Evolutionary conservation across 768 basidiomycete genomes (phyloP).

Genomic region (Hirschioporus abietinus): DNA sequence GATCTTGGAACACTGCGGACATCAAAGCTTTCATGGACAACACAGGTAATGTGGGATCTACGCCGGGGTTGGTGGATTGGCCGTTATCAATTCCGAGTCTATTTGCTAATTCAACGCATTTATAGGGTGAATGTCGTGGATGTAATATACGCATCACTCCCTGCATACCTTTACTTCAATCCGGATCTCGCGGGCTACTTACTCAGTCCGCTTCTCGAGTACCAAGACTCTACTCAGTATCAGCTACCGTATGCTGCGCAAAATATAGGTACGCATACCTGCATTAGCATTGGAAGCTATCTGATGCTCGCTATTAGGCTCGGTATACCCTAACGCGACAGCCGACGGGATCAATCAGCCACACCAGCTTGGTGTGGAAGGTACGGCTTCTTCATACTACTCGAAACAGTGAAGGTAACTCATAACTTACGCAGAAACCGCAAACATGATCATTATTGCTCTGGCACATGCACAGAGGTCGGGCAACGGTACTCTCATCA

Average conservation of each 20-base stretch:
- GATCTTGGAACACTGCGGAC: conserved; percentile 10
- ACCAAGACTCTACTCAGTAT: conserved; percentile 15
- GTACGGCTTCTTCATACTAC: neutral
- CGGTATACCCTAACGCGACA: neutral
- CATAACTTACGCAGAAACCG: conserved; percentile 11
- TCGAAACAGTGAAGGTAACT: conserved; percentile 5
- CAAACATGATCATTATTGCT: conserved; percentile 1
- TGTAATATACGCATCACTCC: conserved; percentile 15
- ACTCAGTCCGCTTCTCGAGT: conserved; percentile 19
- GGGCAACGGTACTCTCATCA: conserved; percentile 1
- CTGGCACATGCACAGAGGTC: neutral
- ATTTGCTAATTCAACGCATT: conserved; percentile 11
- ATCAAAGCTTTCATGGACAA: conserved; percentile 15
- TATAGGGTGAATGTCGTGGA: conserved; percentile 16
- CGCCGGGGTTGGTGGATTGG: neutral
- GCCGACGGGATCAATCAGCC: neutral
- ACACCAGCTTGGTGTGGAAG: neutral
- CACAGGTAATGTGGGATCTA: conserved; percentile 8
- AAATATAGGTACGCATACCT: conserved; percentile 16
- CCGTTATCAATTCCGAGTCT: conserved; percentile 2
- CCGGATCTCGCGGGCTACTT: conserved; percentile 9
- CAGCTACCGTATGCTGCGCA: conserved; percentile 12
- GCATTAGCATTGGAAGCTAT: neutral
- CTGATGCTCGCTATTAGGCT: conserved; percentile 9
- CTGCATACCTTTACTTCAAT: conserved; percentile 14